phyloP scores from a whole-genome alignment of 2,329 filamentous ascomycete genomes.

The Calonectria honghensis region DNA sequence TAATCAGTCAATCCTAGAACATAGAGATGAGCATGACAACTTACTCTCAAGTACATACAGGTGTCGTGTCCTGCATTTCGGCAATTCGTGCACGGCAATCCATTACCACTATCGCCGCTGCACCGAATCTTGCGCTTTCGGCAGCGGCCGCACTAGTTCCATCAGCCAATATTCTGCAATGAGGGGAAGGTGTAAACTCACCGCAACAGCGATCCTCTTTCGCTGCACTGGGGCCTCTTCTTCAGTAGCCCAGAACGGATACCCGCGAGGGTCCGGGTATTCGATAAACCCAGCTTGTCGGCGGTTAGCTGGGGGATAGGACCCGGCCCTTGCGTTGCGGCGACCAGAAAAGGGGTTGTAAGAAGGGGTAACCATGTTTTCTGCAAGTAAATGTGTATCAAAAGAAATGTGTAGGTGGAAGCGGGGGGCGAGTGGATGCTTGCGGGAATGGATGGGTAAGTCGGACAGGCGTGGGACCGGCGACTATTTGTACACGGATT shows the following conservation, averaged over 20 bases:
- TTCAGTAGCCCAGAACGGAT: slow-evolving; percentile 54
- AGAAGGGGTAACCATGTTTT: slow-evolving; percentile 49
- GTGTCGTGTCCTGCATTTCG: slow-evolving; percentile 80
- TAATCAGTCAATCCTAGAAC: neutral
- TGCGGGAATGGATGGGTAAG: slow-evolving; percentile 11
- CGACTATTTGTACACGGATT: slow-evolving; percentile 13
- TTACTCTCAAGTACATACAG: slow-evolving; percentile 89
- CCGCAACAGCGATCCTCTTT: slow-evolving; percentile 76
- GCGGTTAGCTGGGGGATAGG: slow-evolving; percentile 49
- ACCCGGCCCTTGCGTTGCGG: slow-evolving; percentile 42
- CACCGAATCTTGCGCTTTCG: slow-evolving; percentile 96
- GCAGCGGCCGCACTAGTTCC: slow-evolving; percentile 87
- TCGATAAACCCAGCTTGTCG: slow-evolving; percentile 44
- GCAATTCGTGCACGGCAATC: slow-evolving; percentile 89
- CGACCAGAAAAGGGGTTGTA: slow-evolving; percentile 49
- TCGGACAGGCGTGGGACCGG: slow-evolving; percentile 13
- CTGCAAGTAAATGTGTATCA: neutral
- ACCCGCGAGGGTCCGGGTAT: slow-evolving; percentile 46
- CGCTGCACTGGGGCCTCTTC: slow-evolving; percentile 67
- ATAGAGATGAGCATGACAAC: slow-evolving; percentile 39
- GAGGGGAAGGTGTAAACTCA: slow-evolving; percentile 60
- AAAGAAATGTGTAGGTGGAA: neutral
- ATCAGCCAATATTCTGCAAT: slow-evolving; percentile 1
- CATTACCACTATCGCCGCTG: slow-evolving; percentile 87
- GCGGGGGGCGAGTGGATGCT: neutral